phyloP scores from a whole-genome alignment of 257 asterid genomes.

The Pogostemon cablin region DNA sequence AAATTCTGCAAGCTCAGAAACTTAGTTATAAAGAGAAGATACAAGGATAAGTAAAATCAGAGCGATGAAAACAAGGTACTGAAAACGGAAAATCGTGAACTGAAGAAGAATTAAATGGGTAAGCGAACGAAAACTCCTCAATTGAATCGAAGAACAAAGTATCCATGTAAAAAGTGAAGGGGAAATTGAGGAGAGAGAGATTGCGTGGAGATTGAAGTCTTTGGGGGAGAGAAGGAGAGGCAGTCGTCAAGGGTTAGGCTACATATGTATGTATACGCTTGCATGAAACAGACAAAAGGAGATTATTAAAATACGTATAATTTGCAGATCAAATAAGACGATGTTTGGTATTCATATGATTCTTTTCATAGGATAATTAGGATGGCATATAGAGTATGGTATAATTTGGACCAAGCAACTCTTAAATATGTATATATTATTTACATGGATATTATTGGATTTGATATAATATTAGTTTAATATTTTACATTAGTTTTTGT shows the following conservation, averaged over 20 bases:
- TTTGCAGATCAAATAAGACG: background rate
- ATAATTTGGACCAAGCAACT: no score
- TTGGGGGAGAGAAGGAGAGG: conserved; percentile 17
- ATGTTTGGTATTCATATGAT: conserved; percentile 12
- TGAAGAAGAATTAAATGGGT: conserved; percentile 31
- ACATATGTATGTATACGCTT: background rate
- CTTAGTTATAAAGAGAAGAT: conserved; percentile 37
- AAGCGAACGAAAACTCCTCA: conserved; percentile 26
- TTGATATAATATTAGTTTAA: no score
- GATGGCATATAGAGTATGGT: no score
- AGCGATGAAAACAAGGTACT: conserved; percentile 47
- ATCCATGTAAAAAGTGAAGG: conserved; percentile 45
- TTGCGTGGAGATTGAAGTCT: background rate
- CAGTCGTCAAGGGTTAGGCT: background rate
- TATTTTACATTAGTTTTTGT: no score
- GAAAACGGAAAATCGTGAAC: conserved; percentile 38
- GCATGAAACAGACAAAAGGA: background rate
- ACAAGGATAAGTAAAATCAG: conserved; percentile 48
- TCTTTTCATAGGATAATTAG: no score
- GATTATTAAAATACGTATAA: background rate
- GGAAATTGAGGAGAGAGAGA: conserved; percentile 17
- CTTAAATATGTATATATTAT: no score
- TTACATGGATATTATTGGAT: no score
- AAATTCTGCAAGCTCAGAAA: conserved; percentile 3
- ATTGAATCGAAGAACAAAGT: conserved; percentile 38